These are phyloP conservation scores for Phytophthora ramorum DNA, from an alignment of 352 stramenopile species.

Conservation along the genomic window DNA sequence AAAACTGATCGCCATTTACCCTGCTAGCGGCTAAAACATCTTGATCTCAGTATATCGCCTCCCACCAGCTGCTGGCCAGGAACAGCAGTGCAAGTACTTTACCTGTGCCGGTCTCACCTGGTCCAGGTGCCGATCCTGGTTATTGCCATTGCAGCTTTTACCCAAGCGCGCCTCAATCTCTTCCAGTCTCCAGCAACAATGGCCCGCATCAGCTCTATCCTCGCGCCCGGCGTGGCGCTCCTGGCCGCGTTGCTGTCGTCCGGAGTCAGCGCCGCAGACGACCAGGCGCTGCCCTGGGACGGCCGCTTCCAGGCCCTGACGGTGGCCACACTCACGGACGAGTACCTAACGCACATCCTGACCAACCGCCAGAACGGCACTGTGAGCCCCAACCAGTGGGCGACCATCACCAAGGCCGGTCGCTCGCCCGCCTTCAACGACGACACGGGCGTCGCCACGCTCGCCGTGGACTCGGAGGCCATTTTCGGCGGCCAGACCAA, in stretches of 20 bases:
- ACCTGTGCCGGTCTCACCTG: constrained; percentile 12
- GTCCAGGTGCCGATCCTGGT: constrained; percentile 13
- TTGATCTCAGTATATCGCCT: constrained; percentile 22
- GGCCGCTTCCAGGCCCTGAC: constrained; percentile 60
- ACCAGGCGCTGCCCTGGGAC: constrained; percentile 61
- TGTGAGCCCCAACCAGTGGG: constrained; percentile 53
- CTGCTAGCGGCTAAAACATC: constrained; percentile 9
- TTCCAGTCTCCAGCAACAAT: constrained; percentile 7
- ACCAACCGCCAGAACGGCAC: constrained; percentile 58
- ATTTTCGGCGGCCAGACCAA: constrained; percentile 66
- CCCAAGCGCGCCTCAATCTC: constrained; percentile 5
- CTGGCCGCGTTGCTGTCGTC: constrained; percentile 29
- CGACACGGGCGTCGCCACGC: constrained; percentile 66
- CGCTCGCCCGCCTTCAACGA: constrained; percentile 64
- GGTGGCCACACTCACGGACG: constrained; percentile 54
- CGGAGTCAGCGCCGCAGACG: constrained; percentile 28
- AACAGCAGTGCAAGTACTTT: constrained; percentile 22
- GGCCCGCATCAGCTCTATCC: constrained; percentile 31
- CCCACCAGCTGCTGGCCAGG: constrained; percentile 6
- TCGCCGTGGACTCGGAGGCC: constrained; percentile 62
- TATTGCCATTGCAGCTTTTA: constrained; percentile 34
- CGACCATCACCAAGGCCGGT: constrained; percentile 47
- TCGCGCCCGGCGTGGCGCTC: constrained; percentile 25
- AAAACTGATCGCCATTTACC: background rate
- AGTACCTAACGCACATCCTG: constrained; percentile 76